Percentiles rank a stretch among this genome's conserved stretches.
These are phyloP conservation scores for Trichoderma sp. DNA, from an alignment of 2,329 filamentous ascomycete species.

Conservation along the genomic window DNA sequence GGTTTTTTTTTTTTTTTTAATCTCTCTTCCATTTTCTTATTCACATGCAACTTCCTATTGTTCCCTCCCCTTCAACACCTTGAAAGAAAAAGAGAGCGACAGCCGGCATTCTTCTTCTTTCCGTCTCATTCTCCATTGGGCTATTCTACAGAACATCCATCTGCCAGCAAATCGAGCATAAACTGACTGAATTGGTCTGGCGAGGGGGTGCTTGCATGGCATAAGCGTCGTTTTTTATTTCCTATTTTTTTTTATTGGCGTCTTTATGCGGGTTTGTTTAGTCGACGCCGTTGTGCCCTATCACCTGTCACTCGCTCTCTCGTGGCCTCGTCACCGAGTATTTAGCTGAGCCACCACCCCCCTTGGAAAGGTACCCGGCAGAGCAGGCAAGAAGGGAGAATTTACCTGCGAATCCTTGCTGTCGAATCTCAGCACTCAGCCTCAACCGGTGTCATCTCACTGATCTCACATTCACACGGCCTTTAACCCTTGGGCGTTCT, in stretches of 20 bases:
- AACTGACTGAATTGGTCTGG: neutral
- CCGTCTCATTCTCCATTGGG: neutral
- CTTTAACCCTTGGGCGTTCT: neutral
- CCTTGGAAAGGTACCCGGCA: neutral
- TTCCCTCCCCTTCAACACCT: neutral
- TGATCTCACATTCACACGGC: neutral
- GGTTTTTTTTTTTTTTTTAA: neutral
- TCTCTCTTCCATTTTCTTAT: neutral
- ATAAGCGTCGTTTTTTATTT: slow-evolving; percentile 6
- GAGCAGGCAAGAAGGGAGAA: neutral
- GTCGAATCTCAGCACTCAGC: neutral
- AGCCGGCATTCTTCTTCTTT: neutral
- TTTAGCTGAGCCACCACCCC: slow-evolving; percentile 2
- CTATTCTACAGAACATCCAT: neutral
- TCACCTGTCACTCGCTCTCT: neutral
- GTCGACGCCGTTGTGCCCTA: slow-evolving; percentile 5
- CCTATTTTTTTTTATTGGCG: neutral
- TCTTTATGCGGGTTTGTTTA: slow-evolving; percentile 5
- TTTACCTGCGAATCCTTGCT: neutral
- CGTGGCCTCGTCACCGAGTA: neutral
- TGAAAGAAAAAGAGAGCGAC: neutral
- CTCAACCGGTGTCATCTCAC: neutral
- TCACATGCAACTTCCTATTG: neutral
- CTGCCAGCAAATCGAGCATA: neutral
- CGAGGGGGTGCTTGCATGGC: slow-evolving; percentile 13